Conservation (phyloP, 345 rosid genomes). For the Abelmoschus esculentus region DNA sequence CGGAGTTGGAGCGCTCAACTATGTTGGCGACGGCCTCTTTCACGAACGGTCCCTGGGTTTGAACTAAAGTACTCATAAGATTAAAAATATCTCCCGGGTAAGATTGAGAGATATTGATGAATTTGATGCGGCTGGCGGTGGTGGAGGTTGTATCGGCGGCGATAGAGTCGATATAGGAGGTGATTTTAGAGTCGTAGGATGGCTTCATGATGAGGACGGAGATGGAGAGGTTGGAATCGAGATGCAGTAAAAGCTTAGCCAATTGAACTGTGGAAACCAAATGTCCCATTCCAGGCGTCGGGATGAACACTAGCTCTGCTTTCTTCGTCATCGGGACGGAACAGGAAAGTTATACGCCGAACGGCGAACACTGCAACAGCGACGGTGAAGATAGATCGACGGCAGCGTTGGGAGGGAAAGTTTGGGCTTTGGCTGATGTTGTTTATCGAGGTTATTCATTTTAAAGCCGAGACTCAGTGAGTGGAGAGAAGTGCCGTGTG, state of each 20-base stretch:
- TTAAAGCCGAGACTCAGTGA: neutral
- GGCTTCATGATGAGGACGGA: conserved; percentile 31
- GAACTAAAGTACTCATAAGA: neutral
- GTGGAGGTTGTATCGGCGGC: neutral
- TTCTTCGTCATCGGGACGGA: neutral
- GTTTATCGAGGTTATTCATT: no score
- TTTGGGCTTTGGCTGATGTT: neutral
- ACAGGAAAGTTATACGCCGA: no score
- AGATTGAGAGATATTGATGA: neutral
- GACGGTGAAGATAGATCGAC: no score
- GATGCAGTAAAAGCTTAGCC: conserved; percentile 29
- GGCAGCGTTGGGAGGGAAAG: no score
- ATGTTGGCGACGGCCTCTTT: neutral
- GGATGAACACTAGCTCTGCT: conserved; percentile 44
- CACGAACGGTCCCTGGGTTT: neutral
- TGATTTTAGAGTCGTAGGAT: neutral
- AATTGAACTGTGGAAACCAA: conserved; percentile 30
- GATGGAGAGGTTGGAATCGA: conserved; percentile 26
- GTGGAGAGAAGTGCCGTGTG: neutral
- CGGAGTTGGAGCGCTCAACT: neutral
- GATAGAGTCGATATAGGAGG: neutral
- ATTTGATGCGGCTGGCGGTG: neutral
- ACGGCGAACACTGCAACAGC: no score
- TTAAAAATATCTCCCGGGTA: neutral
- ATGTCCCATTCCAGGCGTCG: conserved; percentile 38